A percentile compares a stretch with the other conserved stretches of the same genome.
phyloP scores from a whole-genome alignment of 129 eudicot species.

The Heracleum sosnowskyi region DNA sequence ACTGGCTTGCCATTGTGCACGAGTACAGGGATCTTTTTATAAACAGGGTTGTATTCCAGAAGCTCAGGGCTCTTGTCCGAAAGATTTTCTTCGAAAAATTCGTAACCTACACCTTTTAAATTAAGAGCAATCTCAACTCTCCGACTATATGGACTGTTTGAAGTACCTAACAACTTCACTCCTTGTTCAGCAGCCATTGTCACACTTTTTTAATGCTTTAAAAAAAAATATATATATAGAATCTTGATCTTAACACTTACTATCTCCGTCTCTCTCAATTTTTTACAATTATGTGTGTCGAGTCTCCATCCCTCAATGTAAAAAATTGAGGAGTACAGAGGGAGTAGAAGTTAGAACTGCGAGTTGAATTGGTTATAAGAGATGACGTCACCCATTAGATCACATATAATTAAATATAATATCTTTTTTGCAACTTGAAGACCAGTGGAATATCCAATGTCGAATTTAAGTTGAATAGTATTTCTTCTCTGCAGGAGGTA shows the following conservation, averaged over 20 bases:
- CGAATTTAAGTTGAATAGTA: too few relatives aligned
- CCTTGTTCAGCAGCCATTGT: constrained; percentile 9
- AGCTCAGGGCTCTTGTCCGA: constrained; percentile 17
- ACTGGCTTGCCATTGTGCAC: constrained; percentile 8
- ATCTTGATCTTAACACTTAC: too few relatives aligned
- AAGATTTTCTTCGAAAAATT: constrained; percentile 22
- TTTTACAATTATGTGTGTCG: too few relatives aligned
- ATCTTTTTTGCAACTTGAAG: neutral
- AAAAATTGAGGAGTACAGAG: too few relatives aligned
- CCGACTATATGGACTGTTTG: neutral
- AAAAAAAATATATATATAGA: neutral
- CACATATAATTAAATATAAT: neutral
- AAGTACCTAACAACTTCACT: constrained; percentile 22
- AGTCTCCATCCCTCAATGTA: too few relatives aligned
- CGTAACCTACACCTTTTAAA: constrained; percentile 28
- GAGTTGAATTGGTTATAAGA: neutral
- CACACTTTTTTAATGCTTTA: neutral
- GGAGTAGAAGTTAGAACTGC: too few relatives aligned
- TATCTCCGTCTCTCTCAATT: too few relatives aligned
- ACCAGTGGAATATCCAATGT: neutral
- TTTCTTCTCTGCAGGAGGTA: too few relatives aligned
- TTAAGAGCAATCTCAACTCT: constrained; percentile 3
- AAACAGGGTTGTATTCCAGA: constrained; percentile 5
- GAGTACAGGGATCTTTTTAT: neutral
- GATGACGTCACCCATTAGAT: neutral